Base-by-base conservation (phyloP, 345 rosid genomes). In the Turnera subulata region DNA sequence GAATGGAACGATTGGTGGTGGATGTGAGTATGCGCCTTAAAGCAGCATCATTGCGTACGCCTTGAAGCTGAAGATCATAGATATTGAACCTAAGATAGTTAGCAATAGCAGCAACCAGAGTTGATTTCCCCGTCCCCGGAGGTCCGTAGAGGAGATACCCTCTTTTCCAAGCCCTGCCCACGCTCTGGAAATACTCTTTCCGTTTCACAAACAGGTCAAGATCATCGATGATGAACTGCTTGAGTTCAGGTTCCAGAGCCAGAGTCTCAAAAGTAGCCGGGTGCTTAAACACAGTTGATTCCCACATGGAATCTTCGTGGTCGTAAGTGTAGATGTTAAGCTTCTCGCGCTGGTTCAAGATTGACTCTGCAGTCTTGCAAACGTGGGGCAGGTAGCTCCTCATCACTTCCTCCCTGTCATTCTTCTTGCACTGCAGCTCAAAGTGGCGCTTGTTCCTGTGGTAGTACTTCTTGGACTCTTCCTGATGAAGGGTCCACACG, bases 301-400 rank as follows among this genome's bases (percentile, higher is more conserved):
- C 72, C 72, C 72, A 68, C 11, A 26, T 6, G 10, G 56, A 57
- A 20, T 55, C 42, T 0, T 59, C 59, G 22, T 51, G 62, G 13
- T 69, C 55, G 14, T 73, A 76, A 16, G 75, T 76, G 49, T 72
- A 65, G 20, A 76, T 70, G 50, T 69, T 54, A 11, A 76, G 75
- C 6, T 50, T 50, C 16, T 76, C 67, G 0, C 75, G 55, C 16
- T 37, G 23, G 1, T 49, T 56, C 47, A 63, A 33, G 40, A 77
- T 64, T 1, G 24, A 37, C 18, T 68, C 58, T 0, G 77, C 77
- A 0, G 15, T n/a, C n/a, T n/a, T n/a, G n/a, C n/a, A n/a, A n/a
- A n/a, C n/a, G n/a, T n/a, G n/a, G n/a, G n/a, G n/a, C 12, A 76
- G 6, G 24, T 76, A 76, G 4, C 33, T 11, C 0, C 45, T 12